phyloP scores from a whole-genome alignment of 23 red algal species.

The Cyanidium caldarium region DNA sequence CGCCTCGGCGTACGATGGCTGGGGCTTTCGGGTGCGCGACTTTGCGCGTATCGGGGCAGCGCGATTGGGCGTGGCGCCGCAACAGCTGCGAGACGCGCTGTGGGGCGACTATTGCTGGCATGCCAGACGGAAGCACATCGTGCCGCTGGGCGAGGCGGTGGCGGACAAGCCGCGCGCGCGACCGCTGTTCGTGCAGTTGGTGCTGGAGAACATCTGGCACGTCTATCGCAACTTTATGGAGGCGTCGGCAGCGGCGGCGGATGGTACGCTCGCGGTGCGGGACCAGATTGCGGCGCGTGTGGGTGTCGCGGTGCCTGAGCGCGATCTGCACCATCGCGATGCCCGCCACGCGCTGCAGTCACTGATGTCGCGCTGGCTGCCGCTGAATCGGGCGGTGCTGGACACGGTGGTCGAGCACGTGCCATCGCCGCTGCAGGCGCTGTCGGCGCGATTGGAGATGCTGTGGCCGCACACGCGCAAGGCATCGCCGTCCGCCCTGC shows the following conservation, averaged over 20 bases:
- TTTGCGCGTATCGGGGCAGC: conserved; percentile 58
- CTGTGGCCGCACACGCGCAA: conserved; percentile 36
- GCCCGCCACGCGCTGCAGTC: conserved; percentile 43
- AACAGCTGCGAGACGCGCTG: conserved; percentile 46
- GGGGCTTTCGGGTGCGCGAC: conserved; percentile 86
- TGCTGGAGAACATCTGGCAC: conserved; percentile 55
- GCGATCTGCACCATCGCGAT: conserved; percentile 72
- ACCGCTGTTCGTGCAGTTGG: conserved; percentile 79
- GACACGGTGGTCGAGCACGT: conserved; percentile 54
- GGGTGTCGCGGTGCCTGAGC: conserved; percentile 31
- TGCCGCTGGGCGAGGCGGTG: background rate
- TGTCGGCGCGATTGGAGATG: conserved; percentile 16
- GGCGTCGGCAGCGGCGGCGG: conserved; percentile 9
- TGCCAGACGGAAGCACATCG: conserved; percentile 56
- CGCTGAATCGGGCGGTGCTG: conserved; percentile 45
- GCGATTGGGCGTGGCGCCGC: conserved; percentile 36
- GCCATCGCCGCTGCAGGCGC: conserved; percentile 27
- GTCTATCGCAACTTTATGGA: conserved; percentile 51
- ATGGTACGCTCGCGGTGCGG: conserved; percentile 33
- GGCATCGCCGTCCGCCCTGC: background rate
- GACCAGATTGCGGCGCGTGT: conserved; percentile 52
- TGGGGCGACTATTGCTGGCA: conserved; percentile 91
- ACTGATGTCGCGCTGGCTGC: conserved; percentile 84
- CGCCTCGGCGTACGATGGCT: conserved; percentile 82
- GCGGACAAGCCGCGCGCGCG: conserved; percentile 17